Base-by-base conservation (phyloP, 495 filamentous ascomycete species). In the Hypomontagnella submonticulosa region DNA sequence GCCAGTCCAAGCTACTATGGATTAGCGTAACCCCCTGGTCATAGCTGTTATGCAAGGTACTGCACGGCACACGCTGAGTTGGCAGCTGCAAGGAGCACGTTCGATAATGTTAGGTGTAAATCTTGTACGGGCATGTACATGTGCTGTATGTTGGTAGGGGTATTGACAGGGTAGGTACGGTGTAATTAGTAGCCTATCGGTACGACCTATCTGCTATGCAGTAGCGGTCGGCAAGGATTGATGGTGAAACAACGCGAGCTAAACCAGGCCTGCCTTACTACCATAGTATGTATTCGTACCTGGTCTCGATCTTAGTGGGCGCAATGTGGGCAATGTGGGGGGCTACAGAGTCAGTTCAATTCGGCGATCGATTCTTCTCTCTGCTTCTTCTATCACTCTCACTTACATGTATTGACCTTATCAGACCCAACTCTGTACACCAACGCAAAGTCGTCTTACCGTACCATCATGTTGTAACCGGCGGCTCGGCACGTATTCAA, bases 1-100 rank as follows among this genome's bases (percentile, higher is more conserved):
- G 15, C 34, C 38, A 48, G 18, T 23, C 18, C 20, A 38, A 18
- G 16, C 4, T 61, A 41, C 33, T 27, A 40, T 50, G 47, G 52
- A n/a, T 23, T 58, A 38, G 52, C 33, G n/a, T 38, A 44, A 20
- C 12, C 47, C 57, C 27, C 48, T 37, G 42, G 30, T 30, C 15
- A 11, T 51, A 20, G 18, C 9, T 15, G 42, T 58, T 38, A 60
- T 66, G 55, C 56, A 61, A 66, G 56, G 56, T 66, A 59, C 63
- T 59, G 56, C 55, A 60, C 27, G n/a, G 56, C 63, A 55, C 48
- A 30, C 49, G 27, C 59, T 66, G 63, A 66, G 63, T 51, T 66
- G 63, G 63, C 63, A 66, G 4, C 46, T 61, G 51, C 57, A 61
- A 38, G 27, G 32, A 44, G n/a, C n/a, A 56, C 32, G 23, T 37